Base-by-base conservation (phyloP, 345 rosid species). In the Pistacia atlantica region DNA sequence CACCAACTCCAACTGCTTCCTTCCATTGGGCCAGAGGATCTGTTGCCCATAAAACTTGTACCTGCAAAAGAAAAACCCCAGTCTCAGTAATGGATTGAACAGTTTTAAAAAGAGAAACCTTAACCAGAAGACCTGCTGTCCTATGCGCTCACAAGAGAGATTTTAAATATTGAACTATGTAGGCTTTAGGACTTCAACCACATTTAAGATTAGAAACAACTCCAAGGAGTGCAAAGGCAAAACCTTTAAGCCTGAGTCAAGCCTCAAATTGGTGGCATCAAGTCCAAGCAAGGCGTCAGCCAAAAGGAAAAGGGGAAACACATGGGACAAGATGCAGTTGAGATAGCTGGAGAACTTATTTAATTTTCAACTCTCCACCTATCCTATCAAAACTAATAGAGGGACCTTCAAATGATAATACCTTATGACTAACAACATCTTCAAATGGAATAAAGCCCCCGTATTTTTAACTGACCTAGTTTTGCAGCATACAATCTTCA, bases 1-100 rank as follows among this genome's bases (percentile, higher is more conserved):
- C 80, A 42, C 81, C 87, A 46, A 20, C 73, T 67, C 81, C 89
- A 72, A 89, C 85, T 71, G 91, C 92, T 74, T 92, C 94, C 80
- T 81, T 87, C 97, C 97, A 92, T 60, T 83, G 85, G 57, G 90
- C 90, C 13, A 90, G 82, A 31, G 95, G 87, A 85, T 93, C 97
- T 37, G 92, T 90, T 45, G 93, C 91, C 97, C 97, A 89, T 54
- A 83, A 65, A 52, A 95, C 97, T 75, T 86, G 85, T 49, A 93
- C 86, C 98, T 93, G 89, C 77, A 80, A 48, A 65, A 56, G 54
- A 75, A 72, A 71, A 67, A 57, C 68, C 3, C 17, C n/a, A 25
- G 28, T 54, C 49, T 75, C 51, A 20, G 33, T n/a, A 51, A 20
- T 35, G 0, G 13, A 58, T 56, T 56, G 8, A 4, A n/a, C 14